Evolutionary conservation across 106 monocot species (phyloP), one percentile per base, ranked within the genome.

Genomic region (Acorus gramineus): DNA sequence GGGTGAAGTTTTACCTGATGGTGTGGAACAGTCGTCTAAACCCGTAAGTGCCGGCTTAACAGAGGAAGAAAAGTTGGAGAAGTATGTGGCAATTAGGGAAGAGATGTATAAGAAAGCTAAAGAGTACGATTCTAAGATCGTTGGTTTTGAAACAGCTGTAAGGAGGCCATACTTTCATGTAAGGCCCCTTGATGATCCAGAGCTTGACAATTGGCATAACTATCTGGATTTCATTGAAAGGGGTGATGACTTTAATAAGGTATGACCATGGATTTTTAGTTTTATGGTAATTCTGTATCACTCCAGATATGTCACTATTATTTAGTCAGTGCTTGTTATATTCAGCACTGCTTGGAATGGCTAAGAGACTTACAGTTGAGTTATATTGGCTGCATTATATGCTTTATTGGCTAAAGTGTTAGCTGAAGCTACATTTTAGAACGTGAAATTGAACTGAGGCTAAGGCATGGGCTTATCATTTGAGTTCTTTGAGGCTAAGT

Each of bases 91-190:
- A 77, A 70, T 85, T 67, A 96, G 95, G 80, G 95, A 96, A 78
- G 95, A 96, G 59, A 78, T 96, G 80, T 96, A 90, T 83, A 96
- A 85, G 67, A 96, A 87, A 84, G 87, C 95, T 77, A 96, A 87
- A 78, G 87, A 96, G 82, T 85, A 71, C 59, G 95, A 96, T 68
- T 87, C 84, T 81, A 96, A 91, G 77, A 87, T 96, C 76, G 77
- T 96, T 82, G 77, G 65, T 78, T 96, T 96, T 77, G 95, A 96
- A 87, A 82, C 82, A 85, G 90, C 82, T 74, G 85, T 96, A 59
- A 96, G 85, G 79, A 85, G 95, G 78, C 95, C 95, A 59, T 96
- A 96, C 71, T 96, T 96, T 64, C 95, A 96, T 82, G 85, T 91
- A 64, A 84, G 77, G 74, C 82, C 95, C 63, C 95, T 96, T 71